Evolutionary conservation across 306 rosid species (phyloP).

Genomic region (Cicer chorassanicum): DNA sequence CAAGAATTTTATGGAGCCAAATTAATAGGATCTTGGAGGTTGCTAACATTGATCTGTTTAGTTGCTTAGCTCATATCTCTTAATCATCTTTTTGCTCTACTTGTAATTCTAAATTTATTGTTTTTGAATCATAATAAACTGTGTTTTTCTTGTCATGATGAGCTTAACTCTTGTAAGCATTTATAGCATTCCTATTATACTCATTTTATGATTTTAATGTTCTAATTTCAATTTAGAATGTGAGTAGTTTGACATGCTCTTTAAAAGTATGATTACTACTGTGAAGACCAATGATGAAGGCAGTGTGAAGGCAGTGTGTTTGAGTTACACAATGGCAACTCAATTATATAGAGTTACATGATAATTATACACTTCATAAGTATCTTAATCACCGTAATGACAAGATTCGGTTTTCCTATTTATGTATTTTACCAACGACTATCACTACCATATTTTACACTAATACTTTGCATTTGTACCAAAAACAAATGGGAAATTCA

Average conservation of each 20-base stretch:
- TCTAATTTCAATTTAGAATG: neutral
- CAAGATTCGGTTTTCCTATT: conserved; percentile 2
- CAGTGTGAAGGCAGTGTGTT: neutral
- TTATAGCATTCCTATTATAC: conserved; percentile 1
- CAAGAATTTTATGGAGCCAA: conserved; percentile 93
- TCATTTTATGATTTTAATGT: neutral
- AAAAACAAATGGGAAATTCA: conserved; percentile 49
- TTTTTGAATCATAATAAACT: neutral
- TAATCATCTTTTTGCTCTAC: conserved; percentile 20
- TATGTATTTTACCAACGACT: neutral
- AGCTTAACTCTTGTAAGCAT: neutral
- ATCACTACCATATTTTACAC: conserved; percentile 19
- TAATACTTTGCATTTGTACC: conserved; percentile 25
- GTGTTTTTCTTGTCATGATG: neutral
- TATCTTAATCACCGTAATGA: neutral
- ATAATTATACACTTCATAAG: neutral
- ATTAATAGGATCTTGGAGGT: conserved; percentile 93
- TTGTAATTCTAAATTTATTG: conserved; percentile 10
- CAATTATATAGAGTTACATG: neutral
- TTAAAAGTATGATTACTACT: conserved; percentile 9
- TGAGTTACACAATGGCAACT: neutral
- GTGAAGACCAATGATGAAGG: conserved; percentile 11
- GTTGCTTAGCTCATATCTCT: conserved; percentile 25
- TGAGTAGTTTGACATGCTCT: conserved; percentile 23
- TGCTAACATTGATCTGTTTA: conserved; percentile 38